phyloP scores from a whole-genome alignment of 106 monocot species.

The Allium sativum region DNA sequence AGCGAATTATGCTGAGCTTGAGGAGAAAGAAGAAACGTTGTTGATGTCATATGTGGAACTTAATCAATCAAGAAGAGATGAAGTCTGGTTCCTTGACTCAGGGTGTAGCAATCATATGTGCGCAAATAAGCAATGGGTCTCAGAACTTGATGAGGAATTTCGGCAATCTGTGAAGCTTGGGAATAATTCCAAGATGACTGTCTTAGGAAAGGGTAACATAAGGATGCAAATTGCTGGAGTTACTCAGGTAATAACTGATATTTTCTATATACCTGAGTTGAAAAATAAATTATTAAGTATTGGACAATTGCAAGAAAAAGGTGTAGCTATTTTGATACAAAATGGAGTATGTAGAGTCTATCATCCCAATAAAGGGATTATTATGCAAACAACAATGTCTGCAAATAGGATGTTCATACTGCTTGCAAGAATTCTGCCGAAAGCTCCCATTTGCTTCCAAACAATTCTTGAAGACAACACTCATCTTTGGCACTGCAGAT shows the following conservation, averaged over 20 bases:
- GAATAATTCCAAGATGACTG: not conserved
- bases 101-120: no score
- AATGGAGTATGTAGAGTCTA: no score
- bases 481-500: slow-evolving; percentile 2
- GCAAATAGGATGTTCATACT: no score
- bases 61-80: slow-evolving; percentile 2
- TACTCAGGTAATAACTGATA: not conserved
- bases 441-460: not conserved
- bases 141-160: not conserved
- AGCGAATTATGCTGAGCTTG: slow-evolving; percentile 4
- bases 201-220: slow-evolving; percentile 2
- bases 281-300: slow-evolving; percentile 2
- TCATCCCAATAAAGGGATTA: not conserved
- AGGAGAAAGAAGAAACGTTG: not conserved
- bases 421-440: not conserved
- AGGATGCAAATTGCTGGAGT: not conserved
- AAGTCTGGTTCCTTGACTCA: slow-evolving; percentile 7
- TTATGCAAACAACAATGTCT: slow-evolving; percentile 1
- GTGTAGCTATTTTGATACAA: no score
- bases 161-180: not conserved
- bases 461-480: not conserved
- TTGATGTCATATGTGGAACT: no score
- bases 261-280: slow-evolving; percentile 2
- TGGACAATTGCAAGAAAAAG: not conserved
- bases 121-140: slow-evolving; percentile 1